A percentile compares a stretch with the other conserved stretches of the same genome.
phyloP scores from a whole-genome alignment of 495 filamentous ascomycete genomes.

The Penicillium desertorum region DNA sequence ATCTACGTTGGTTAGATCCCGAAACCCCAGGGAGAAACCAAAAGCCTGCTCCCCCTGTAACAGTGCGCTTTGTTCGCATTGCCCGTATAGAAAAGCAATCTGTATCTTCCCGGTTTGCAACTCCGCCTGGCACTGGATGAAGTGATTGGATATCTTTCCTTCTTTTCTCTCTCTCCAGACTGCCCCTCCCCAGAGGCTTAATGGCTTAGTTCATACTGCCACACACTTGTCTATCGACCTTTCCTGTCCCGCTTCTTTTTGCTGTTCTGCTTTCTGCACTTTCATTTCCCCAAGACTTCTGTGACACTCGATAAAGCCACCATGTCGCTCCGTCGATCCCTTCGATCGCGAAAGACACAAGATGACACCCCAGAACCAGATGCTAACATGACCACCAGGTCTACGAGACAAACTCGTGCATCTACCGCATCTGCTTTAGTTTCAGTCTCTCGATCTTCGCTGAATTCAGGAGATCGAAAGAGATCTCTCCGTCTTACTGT shows the following conservation, averaged over 20 bases:
- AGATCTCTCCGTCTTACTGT: constrained; percentile 76
- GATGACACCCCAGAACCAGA: constrained; percentile 40
- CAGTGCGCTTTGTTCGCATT: constrained; percentile 31
- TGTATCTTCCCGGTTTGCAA: constrained; percentile 43
- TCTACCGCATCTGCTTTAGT: constrained; percentile 33
- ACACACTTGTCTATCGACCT: constrained; percentile 16
- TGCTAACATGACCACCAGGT: constrained; percentile 41
- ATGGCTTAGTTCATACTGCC: constrained; percentile 22
- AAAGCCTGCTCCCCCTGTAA: constrained; percentile 21
- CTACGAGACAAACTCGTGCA: constrained; percentile 38
- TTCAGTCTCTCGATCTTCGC: constrained; percentile 56
- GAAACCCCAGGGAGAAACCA: constrained; percentile 4
- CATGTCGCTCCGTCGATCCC: constrained; percentile 52
- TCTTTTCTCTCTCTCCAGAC: constrained; percentile 8
- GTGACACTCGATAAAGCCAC: constrained; percentile 16
- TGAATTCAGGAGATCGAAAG: constrained; percentile 55
- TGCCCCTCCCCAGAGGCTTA: neutral
- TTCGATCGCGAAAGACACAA: constrained; percentile 47
- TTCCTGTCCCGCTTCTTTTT: constrained; percentile 10
- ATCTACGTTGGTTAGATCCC: neutral
- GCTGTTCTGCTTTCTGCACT: constrained; percentile 4
- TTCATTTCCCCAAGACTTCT: neutral
- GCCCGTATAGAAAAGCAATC: constrained; percentile 20
- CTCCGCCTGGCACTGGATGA: constrained; percentile 15
- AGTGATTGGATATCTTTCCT: constrained; percentile 19